Conservation (phyloP, 495 filamentous ascomycete species). For the Penicillium taxi region DNA sequence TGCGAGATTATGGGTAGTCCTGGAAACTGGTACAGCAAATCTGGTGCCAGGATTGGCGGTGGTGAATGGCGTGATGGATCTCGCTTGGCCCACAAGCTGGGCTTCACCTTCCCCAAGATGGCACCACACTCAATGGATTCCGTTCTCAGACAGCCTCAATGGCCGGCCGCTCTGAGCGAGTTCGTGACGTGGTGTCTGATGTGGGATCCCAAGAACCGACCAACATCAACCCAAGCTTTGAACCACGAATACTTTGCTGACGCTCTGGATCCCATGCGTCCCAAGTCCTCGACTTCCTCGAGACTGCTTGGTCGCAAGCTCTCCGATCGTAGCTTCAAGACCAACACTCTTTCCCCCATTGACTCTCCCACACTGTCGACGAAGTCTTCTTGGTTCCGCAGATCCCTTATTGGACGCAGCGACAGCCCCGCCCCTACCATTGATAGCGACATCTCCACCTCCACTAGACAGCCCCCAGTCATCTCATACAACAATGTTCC, state of each 20-base stretch:
- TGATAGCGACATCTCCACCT: conserved; percentile 25
- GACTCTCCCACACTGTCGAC: conserved; percentile 65
- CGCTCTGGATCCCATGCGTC: conserved; percentile 83
- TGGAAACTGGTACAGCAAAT: conserved; percentile 93
- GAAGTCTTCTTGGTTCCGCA: conserved; percentile 93
- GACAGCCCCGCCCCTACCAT: conserved; percentile 44
- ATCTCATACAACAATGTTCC: conserved; percentile 47
- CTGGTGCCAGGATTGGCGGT: conserved; percentile 78
- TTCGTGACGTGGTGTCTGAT: conserved; percentile 99
- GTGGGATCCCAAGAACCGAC: conserved; percentile 95
- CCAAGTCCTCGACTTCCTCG: conserved; percentile 75
- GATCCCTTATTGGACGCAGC: conserved; percentile 73
- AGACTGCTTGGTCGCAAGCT: conserved; percentile 80
- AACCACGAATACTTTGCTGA: conserved; percentile 95
- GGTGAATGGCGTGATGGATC: conserved; percentile 98
- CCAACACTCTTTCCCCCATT: conserved; percentile 52
- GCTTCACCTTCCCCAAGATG: conserved; percentile 99
- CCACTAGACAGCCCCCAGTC: conserved; percentile 36
- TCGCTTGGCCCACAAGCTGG: conserved; percentile 84
- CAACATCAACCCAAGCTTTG: conserved; percentile 89
- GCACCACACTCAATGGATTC: conserved; percentile 95
- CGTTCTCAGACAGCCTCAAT: conserved; percentile 81
- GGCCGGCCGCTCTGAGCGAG: conserved; percentile 77
- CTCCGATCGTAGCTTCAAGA: conserved; percentile 61
- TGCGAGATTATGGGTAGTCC: conserved; percentile 99